These are phyloP conservation scores for Spergularia bocconei DNA, from an alignment of 148 eudicot genomes.

Conservation along the genomic window DNA sequence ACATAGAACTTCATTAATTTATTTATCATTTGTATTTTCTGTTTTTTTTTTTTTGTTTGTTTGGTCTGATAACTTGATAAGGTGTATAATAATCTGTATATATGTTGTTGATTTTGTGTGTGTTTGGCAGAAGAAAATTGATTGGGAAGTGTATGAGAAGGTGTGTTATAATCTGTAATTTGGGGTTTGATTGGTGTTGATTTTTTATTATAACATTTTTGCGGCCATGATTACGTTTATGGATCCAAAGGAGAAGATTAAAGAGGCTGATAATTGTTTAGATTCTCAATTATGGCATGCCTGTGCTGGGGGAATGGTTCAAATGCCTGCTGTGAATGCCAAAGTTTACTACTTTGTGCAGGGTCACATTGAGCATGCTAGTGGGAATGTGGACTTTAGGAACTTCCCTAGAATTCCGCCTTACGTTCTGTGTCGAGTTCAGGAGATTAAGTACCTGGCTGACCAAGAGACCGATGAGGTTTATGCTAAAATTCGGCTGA, in stretches of 20 bases:
- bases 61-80: not conserved
- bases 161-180: conserved; percentile 20
- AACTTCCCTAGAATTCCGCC: conserved; percentile 57
- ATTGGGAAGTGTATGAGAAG: conserved; percentile 13
- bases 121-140: conserved; percentile 18
- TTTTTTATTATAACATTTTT: not conserved
- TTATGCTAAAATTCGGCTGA: conserved; percentile 54
- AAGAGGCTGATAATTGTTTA: conserved; percentile 57
- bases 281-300: conserved; percentile 99
- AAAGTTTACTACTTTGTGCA: conserved; percentile 79
- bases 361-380: conserved; percentile 85
- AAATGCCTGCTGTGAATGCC: conserved; percentile 67
- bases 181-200: conserved; percentile 19
- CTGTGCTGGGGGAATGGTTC: conserved; percentile 97
- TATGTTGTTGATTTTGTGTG: conserved; percentile 5
- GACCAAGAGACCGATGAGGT: conserved; percentile 90
- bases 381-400: conserved; percentile 56
- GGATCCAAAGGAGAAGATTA: conserved; percentile 70
- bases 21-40: too few species aligned
- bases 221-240: conserved; percentile 66
- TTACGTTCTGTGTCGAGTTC: conserved; percentile 57
- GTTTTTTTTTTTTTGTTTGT: not conserved
- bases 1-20: too few species aligned
- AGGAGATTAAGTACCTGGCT: conserved; percentile 63
- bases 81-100: conserved; percentile 16